Evolutionary conservation across 106 monocot species (phyloP), one percentile per base, ranked within the genome.

Genomic region (Allium fistulosum): DNA sequence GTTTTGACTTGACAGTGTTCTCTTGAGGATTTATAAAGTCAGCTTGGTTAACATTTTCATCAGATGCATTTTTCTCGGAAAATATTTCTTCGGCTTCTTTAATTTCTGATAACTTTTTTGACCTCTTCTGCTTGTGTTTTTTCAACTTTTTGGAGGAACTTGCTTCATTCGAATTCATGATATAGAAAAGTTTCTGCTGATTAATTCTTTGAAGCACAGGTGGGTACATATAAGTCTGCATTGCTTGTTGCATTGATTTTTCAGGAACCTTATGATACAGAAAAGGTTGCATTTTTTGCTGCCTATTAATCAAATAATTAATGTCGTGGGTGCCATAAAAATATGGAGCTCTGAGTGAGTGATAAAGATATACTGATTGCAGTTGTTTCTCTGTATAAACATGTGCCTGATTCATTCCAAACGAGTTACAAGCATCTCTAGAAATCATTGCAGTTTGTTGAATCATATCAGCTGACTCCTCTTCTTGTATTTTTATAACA

Each of bases 101-200:
- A 74, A 81, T 74, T 66, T 83, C 78, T 17, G 83, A 72, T 49
- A 74, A 57, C 28, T 77, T 86, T 68, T 80, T 81, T 16, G 72
- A 62, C 51, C 67, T 81, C 52, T 61, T 71, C 58, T 51, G 52
- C 65, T 61, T 60, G 51, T 17, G 9, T 53, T 13, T 57, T 58
- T 53, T 57, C 9, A 45, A 69, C 57, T 46, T 12, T 37, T 60
- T 59, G 26, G 56, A 63, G 57, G 57, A 63, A 45, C 58, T 59
- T 46, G 26, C 18, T 57, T 6, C 76, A 49, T 57, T 26, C 46
- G 56, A 48, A 18, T 6, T 57, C 37, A 37, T 37, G 37, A 37
- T 37, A 37, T 37, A 2, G 37, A 37, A 37, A 37, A 37, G 37
- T 37, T 37, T 37, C 5, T 37, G 37, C 37, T 37, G 37, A 1